Conservation (phyloP, 257 asterid species). For the Solanum clarkiae region DNA sequence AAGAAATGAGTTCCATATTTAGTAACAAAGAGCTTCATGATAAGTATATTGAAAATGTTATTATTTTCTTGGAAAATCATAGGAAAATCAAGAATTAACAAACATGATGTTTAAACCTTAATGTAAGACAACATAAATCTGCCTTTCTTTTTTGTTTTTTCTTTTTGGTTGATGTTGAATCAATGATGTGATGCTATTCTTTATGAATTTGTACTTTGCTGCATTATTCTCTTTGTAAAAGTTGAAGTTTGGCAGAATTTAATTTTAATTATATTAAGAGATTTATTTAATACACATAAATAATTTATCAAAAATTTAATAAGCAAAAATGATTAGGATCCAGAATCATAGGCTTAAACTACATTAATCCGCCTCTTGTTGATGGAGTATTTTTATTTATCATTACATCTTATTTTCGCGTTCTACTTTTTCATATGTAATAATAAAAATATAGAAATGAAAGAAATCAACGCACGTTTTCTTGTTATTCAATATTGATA, state of each 20-base stretch:
- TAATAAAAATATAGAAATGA: background rate
- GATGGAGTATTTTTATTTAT: background rate
- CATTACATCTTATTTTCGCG: background rate
- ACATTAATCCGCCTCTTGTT: background rate
- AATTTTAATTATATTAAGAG: background rate
- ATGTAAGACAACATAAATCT: background rate
- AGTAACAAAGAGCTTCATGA: conserved; percentile 6
- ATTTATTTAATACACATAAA: background rate
- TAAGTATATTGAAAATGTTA: background rate
- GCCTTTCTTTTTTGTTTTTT: background rate
- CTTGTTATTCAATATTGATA: background rate
- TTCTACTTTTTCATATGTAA: background rate
- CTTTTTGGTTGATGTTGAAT: background rate
- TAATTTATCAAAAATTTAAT: background rate
- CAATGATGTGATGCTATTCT: background rate
- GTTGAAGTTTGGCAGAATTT: too few species aligned
- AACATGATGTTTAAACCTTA: background rate
- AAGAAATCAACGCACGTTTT: background rate
- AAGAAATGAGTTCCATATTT: conserved; percentile 27
- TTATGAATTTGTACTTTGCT: background rate
- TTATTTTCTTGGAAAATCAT: background rate
- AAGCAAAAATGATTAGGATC: background rate
- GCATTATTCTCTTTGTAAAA: too few species aligned
- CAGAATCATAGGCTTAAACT: background rate
- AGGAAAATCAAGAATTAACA: background rate